Base-by-base conservation (phyloP, 805 yeast genomes). In the Jamesozyma hellenica region DNA sequence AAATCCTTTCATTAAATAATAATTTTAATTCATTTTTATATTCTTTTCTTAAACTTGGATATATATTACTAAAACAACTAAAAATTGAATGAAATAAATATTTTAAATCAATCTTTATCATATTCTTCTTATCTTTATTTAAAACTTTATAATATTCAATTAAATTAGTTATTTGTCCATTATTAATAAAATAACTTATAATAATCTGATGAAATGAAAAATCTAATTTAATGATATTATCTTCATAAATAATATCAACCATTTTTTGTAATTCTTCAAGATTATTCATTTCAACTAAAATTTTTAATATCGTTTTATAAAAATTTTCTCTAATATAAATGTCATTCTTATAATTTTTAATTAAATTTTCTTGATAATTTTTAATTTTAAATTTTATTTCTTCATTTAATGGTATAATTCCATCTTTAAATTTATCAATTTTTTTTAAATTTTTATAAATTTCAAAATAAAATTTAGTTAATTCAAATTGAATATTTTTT, bases 11-110 rank as follows among this genome's bases (percentile, higher is more conserved):
- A 18, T 43, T 41, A 7, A 50, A 34, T 12, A 51, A 8, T 2
- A 53, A 23, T 15, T 42, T 43, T 13, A 54, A 34, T 32, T 55
- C 60, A 34, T 55, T 53, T 6, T 46, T 47, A 4, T 52, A 42
- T 26, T 51, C 57, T 30, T 39, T 40, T 1, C 46, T 18, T 15
- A 56, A 39, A 13, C 39, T 40, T 2, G 58, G 57, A 35, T 52
- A 48, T 9, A 41, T 39, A 17, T 45, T 42, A 7, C 42, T 33
- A 2, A 52, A 50, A 14, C 32, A 32, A 15, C 17, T 28, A 21
- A 12, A 33, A 8, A 32, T 12, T 4, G 36, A 18, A 14, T 23
- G 19, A 27, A 38, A 38, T 14, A 28, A 12, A 17, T 16, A 27
- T 7, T 33, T 32, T n/a, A n/a, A n/a, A n/a, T n/a, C n/a, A 3